phyloP scores from a whole-genome alignment of 2,329 filamentous ascomycete genomes.

The Meredithiella fracta region DNA sequence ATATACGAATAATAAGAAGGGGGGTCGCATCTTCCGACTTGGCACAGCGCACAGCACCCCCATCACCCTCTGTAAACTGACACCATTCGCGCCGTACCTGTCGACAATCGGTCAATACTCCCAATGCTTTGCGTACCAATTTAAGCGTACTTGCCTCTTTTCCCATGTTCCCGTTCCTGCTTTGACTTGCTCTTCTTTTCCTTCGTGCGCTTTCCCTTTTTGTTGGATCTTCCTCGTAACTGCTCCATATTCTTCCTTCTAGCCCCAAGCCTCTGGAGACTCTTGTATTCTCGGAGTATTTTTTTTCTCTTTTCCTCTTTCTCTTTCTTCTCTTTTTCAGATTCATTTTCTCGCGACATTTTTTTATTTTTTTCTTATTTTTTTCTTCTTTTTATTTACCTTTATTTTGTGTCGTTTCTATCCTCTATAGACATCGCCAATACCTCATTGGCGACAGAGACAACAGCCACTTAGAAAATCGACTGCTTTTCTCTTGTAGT shows the following conservation, averaged over 20 bases:
- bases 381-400: conserved; percentile 7
- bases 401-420: background rate
- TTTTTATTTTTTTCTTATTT: conserved; percentile 2
- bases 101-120: background rate
- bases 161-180: conserved; percentile 5
- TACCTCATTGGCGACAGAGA: background rate
- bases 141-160: conserved; percentile 10
- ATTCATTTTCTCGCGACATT: background rate
- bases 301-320: conserved; percentile 14
- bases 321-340: conserved; percentile 1
- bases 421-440: background rate
- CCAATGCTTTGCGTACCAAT: background rate
- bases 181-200: conserved; percentile 14
- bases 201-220: conserved; percentile 1
- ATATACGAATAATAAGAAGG: background rate
- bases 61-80: background rate
- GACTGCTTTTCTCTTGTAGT: background rate
- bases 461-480: conserved; percentile 3
- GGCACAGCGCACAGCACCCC: background rate
- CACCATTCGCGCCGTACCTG: background rate
- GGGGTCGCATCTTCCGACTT: background rate
- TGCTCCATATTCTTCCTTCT: conserved; percentile 12
- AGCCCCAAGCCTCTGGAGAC: conserved; percentile 12
- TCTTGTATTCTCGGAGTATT: conserved; percentile 10
- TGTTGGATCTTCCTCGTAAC: conserved; percentile 13